These are phyloP conservation scores for Oidiodendron maius DNA, from an alignment of 495 filamentous ascomycete species.

Conservation along the genomic window DNA sequence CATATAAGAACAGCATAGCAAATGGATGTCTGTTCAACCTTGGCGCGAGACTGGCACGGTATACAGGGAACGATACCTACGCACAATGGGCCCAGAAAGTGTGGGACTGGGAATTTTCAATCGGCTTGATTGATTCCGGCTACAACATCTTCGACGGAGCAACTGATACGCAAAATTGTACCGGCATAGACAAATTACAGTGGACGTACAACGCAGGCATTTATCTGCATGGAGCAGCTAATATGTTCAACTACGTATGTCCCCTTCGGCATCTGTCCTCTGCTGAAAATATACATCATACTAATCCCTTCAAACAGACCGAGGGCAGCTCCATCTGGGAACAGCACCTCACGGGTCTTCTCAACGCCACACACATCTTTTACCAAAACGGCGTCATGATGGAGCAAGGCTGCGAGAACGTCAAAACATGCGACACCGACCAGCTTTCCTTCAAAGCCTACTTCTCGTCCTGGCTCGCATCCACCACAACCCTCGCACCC, in stretches of 20 bases:
- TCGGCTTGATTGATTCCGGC: constrained; percentile 42
- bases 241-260: constrained; percentile 62
- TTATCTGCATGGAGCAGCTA: constrained; percentile 60
- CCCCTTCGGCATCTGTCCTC: neutral
- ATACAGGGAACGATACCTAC: constrained; percentile 66
- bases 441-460: constrained; percentile 86
- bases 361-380: constrained; percentile 48
- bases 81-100: constrained; percentile 61
- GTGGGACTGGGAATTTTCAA: constrained; percentile 57
- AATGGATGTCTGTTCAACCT: constrained; percentile 80
- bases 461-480: constrained; percentile 72
- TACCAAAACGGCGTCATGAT: constrained; percentile 49
- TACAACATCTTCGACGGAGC: constrained; percentile 56
- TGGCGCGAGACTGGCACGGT: constrained; percentile 62
- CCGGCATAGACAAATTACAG: constrained; percentile 42
- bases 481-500: constrained; percentile 61
- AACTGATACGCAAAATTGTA: constrained; percentile 42
- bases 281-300: neutral
- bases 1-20: constrained; percentile 67
- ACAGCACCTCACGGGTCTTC: constrained; percentile 42
- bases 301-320: constrained; percentile 30
- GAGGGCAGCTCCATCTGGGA: constrained; percentile 46
- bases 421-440: constrained; percentile 61
- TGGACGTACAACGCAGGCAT: constrained; percentile 70
- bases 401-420: constrained; percentile 72